Evolutionary conservation across 2,329 filamentous ascomycete genomes (phyloP), one percentile per base, ranked within the genome.

Genomic region (Rosellinia necatrix): DNA sequence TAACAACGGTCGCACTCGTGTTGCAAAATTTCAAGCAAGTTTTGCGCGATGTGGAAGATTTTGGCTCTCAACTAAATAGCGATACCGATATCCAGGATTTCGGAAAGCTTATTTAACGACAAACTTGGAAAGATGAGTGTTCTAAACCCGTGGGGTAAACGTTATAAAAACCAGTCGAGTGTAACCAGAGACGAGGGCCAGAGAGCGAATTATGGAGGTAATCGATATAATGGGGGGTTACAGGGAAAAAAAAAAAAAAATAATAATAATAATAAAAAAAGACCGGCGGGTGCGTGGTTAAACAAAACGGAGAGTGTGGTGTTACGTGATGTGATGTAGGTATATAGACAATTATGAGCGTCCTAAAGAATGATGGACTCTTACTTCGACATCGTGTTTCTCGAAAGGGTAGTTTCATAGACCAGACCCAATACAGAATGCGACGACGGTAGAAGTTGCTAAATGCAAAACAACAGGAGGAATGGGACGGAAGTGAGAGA

Each of bases 401-500:
- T 30, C 21, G 10, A 49, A 24, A 15, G 37, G 30, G 19, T 38
- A 38, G n/a, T n/a, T n/a, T n/a, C n/a, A 35, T 34, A 30, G 40
- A 24, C 27, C 7, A 54, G 40, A 27, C 38, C 2, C 8, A 13
- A 44, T 27, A 49, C 34, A 32, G 47, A 54, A 58, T 42, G 48
- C 30, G 38, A 46, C 48, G 24, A 34, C 41, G 30, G 21, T 38
- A n/a, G 19, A 32, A 38, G 41, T 53, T 48, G 51, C 34, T 15
- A 35, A 42, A 32, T 46, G 50, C 15, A 58, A 30, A 40, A 38
- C 35, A 44, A 51, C 25, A 30, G 51, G 41, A 46, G 22, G 34
- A 35, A 48, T 13, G 19, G 25, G 49, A 60, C 24, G 10, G 32
- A 46, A 43, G 41, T 21, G 41, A 49, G 41, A 54, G 47, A 37